Conservation (phyloP, 2,329 filamentous ascomycete genomes). For the Fusarium sp. region DNA sequence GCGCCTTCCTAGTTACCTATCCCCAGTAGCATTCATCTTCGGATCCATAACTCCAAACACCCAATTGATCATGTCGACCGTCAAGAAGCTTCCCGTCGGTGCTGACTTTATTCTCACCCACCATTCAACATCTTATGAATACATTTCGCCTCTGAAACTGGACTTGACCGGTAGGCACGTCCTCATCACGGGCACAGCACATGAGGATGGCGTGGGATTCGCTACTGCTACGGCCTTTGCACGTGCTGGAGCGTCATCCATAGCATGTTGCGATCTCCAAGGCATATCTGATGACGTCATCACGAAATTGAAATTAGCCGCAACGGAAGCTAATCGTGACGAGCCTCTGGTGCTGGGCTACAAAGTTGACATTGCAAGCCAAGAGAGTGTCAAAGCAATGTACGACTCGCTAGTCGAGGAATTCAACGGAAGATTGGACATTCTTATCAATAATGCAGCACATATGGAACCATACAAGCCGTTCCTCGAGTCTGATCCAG, state of each 20-base stretch:
- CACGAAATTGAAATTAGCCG: background rate
- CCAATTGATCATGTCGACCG: background rate
- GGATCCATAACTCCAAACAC: too few relatives aligned
- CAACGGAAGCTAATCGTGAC: background rate
- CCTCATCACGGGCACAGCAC: background rate
- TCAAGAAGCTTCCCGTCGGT: background rate
- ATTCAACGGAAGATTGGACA: background rate
- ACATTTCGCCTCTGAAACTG: background rate
- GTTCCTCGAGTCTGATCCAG: background rate
- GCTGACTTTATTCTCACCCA: background rate
- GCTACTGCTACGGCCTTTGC: background rate
- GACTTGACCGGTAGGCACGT: background rate
- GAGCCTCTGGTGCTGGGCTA: background rate
- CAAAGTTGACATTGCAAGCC: background rate
- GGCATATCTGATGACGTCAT: background rate
- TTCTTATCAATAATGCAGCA: background rate
- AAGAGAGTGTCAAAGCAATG: background rate
- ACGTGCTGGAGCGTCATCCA: background rate
- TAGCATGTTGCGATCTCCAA: background rate
- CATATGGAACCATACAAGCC: background rate
- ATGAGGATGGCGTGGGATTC: background rate
- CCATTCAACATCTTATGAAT: background rate
- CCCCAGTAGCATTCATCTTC: too few relatives aligned
- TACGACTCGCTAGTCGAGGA: accelerated
- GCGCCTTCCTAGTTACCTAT: too few relatives aligned